These are phyloP conservation scores for Bretschneidera sinensis DNA, from an alignment of 345 rosid species.

Conservation along the genomic window DNA sequence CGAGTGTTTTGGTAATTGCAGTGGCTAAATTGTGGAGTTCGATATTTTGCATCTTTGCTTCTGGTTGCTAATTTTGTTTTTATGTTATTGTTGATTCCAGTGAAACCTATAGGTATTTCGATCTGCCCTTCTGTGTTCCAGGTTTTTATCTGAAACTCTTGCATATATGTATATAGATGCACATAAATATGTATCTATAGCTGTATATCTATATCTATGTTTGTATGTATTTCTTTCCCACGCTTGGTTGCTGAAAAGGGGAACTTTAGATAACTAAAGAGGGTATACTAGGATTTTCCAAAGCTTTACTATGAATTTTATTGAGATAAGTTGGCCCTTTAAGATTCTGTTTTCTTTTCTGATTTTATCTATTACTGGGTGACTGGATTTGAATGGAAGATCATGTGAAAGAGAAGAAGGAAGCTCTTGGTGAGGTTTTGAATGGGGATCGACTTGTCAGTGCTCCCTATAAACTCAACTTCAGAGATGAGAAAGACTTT, in stretches of 20 bases:
- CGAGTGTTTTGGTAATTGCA: not conserved
- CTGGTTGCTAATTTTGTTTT: constrained; percentile 16
- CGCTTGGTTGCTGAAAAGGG: not conserved
- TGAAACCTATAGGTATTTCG: constrained; percentile 81
- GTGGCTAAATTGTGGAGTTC: not conserved
- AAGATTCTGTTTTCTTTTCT: not conserved
- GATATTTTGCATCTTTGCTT: not conserved
- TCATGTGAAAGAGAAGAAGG: constrained; percentile 67
- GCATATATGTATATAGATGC: not conserved
- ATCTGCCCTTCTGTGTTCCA: constrained; percentile 74
- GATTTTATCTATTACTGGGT: not conserved
- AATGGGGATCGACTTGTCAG: constrained; percentile 85
- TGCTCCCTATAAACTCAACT: constrained; percentile 80
- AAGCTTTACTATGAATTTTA: not conserved
- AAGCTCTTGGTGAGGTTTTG: constrained; percentile 88
- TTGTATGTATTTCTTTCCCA: not conserved
- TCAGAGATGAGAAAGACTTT: constrained; percentile 61
- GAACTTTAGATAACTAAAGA: not conserved
- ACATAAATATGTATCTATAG: not conserved
- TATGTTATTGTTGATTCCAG: constrained; percentile 33
- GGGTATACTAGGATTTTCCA: too few relatives aligned
- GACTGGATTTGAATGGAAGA: constrained; percentile 29
- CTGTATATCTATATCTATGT: too few relatives aligned
- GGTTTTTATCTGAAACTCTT: constrained; percentile 27
- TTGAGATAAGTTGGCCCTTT: not conserved